phyloP scores from a whole-genome alignment of 73 alveolate genomes.

The Diophrys sp. region DNA sequence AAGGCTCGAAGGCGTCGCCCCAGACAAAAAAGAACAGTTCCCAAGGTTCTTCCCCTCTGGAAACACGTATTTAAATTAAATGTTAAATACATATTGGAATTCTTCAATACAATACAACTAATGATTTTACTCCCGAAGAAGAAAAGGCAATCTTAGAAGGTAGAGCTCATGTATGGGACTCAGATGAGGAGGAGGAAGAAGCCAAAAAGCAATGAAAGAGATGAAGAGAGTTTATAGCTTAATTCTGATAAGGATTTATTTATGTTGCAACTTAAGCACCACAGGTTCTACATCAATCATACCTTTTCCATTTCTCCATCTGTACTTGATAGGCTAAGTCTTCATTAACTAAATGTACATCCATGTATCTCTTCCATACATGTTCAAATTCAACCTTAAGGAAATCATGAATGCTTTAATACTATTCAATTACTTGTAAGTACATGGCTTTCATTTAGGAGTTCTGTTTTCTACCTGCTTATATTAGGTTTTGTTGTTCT shows the following conservation, averaged over 20 bases:
- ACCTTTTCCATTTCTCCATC: not conserved
- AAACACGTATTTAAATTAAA: too few species aligned
- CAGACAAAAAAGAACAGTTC: too few species aligned
- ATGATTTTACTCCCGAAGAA: constrained; percentile 58
- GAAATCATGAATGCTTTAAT: not conserved
- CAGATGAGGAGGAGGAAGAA: constrained; percentile 28
- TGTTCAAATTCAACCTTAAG: not conserved
- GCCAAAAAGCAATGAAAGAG: not conserved
- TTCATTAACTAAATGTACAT: not conserved
- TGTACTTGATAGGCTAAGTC: not conserved
- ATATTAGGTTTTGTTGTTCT: not conserved
- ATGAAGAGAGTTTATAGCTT: not conserved
- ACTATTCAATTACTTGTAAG: not conserved
- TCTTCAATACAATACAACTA: constrained; percentile 13
- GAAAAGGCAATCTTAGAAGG: constrained; percentile 46
- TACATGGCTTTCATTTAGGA: not conserved
- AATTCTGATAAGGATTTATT: too few species aligned
- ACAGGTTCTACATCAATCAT: too few species aligned
- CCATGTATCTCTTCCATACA: not conserved
- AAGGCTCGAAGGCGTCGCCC: too few species aligned
- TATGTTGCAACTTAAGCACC: too few species aligned
- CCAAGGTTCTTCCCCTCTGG: too few species aligned
- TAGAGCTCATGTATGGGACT: constrained; percentile 52
- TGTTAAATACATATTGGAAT: too few species aligned
- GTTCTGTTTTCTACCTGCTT: not conserved